phyloP scores from a whole-genome alignment of 306 rosid species.

The Sechiopsis laciniata region DNA sequence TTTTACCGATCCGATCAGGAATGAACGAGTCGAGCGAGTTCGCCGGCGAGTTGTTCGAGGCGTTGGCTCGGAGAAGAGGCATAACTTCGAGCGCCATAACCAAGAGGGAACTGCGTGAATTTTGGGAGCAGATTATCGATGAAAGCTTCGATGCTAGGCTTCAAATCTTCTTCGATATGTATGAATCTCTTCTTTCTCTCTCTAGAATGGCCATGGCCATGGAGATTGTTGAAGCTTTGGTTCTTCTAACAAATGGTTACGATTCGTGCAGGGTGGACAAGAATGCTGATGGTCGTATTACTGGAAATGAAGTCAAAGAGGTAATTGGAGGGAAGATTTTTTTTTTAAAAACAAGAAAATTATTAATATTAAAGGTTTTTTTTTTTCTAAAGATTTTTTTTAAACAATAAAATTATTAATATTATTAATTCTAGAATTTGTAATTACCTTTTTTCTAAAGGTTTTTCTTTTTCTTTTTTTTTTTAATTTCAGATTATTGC shows the following conservation, averaged over 20 bases:
- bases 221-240: not conserved
- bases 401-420: no score
- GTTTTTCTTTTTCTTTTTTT: no score
- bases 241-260: not conserved
- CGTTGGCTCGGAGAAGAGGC: slow-evolving; percentile 74
- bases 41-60: slow-evolving; percentile 65
- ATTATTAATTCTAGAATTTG: no score
- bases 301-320: slow-evolving; percentile 76
- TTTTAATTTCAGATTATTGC: slow-evolving; percentile 31
- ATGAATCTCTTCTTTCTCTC: slow-evolving; percentile 16
- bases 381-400: no score
- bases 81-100: slow-evolving; percentile 52
- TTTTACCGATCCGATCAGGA: not conserved
- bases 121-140: slow-evolving; percentile 84
- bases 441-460: no score
- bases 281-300: slow-evolving; percentile 78
- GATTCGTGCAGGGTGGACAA: slow-evolving; percentile 72
- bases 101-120: slow-evolving; percentile 51
- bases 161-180: slow-evolving; percentile 93
- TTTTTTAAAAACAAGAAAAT: no score
- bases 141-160: slow-evolving; percentile 81
- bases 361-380: no score
- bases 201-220: not conserved
- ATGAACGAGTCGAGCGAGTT: slow-evolving; percentile 64
- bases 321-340: slow-evolving; percentile 18